Conservation (phyloP, 202 grass and related monocot genomes). For the Schoenoplectus tabernaemontani region DNA sequence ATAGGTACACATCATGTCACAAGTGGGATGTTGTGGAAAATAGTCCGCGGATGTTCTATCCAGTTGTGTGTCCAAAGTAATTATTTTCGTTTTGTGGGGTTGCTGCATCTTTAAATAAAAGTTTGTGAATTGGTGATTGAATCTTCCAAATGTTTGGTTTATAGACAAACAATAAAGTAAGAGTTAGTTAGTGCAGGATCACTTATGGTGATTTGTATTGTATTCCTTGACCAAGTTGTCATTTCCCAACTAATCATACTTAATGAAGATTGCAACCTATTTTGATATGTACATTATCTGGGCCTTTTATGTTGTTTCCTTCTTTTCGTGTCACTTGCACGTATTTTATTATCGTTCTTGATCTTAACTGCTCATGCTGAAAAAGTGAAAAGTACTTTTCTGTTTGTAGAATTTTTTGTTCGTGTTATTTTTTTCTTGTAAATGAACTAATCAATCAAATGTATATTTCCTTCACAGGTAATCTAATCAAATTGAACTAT, state of each 20-base stretch:
- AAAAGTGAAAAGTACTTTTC: background rate
- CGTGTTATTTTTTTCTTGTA: background rate
- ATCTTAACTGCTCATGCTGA: background rate
- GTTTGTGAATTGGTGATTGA: background rate
- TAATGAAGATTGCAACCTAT: background rate
- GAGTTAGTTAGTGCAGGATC: background rate
- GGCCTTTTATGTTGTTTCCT: background rate
- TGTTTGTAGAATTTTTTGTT: background rate
- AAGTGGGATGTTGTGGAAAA: constrained; percentile 19
- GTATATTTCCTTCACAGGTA: background rate
- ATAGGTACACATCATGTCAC: constrained; percentile 12
- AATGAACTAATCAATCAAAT: background rate
- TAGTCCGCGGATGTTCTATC: constrained; percentile 7
- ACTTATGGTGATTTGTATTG: background rate
- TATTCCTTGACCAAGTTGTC: background rate
- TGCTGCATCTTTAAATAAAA: background rate
- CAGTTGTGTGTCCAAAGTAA: background rate
- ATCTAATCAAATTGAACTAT: background rate
- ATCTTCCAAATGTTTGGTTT: background rate
- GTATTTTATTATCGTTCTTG: background rate
- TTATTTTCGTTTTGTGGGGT: background rate
- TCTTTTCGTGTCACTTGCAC: background rate
- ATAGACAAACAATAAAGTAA: constrained; percentile 17
- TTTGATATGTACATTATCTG: background rate
- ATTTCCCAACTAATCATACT: background rate